Evolutionary conservation across 257 asterid genomes (phyloP), one percentile per base, ranked within the genome.

Genomic region (Solanum habrochaites): DNA sequence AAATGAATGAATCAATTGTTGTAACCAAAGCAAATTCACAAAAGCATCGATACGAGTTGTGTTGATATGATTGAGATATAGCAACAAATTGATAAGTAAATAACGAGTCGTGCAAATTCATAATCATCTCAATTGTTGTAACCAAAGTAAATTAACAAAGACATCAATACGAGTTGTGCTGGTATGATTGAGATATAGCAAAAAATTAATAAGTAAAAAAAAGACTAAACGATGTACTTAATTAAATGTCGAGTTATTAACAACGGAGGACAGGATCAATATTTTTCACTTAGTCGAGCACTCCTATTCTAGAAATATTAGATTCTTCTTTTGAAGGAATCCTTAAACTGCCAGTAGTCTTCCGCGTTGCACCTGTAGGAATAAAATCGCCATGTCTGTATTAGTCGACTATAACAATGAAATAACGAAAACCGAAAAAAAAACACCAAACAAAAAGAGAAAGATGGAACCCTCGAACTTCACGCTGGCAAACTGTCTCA

Each of bases 401-500:
- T 67, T 67, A 27, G 1, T 67, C 21, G 0, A 67, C 1, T 4
- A 0, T 0, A 0, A 69, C 29, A 31, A 31, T 8, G 1, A 27
- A 27, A 69, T 15, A 15, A 1, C 5, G n/a, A 1, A 29, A 7
- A 2, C 3, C 7, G 7, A 6, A 37, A 35, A 37, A 35, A 35
- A 37, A 37, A 37, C 13, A 3, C 15, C 9, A 16, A 37, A 45
- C 25, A 81, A 14, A 75, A 25, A 62, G 27, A 69, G 58, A 72
- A 6, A 58, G 29, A 81, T 32, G 40, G 10, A 66, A 16, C 90
- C 83, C 89, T 45, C 83, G 80, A 64, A 87, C 25, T 8, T 85
- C 86, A 64, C 25, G 89, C 90, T 83, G 90, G 89, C 89, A 70
- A 69, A 87, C 86, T 87, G 66, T 85, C 66, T 66, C 73, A 83